Evolutionary conservation across 352 stramenopile genomes (phyloP).

Genomic region (Poterioochromonas sp.): DNA sequence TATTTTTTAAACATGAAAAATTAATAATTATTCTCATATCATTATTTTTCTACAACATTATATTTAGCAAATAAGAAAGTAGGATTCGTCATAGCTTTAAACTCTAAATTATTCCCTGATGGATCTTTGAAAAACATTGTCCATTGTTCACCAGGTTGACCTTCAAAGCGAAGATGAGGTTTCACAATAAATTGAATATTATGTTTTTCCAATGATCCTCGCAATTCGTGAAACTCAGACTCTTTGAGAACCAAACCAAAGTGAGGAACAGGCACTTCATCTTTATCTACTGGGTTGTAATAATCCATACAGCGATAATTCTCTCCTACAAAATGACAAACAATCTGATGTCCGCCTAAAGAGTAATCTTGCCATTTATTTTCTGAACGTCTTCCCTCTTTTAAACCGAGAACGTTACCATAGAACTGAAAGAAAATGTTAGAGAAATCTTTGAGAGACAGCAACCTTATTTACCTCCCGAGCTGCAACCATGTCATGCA

Average conservation of each 20-base stretch:
- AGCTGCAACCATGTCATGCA: slow-evolving; percentile 20
- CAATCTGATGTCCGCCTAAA: slow-evolving; percentile 63
- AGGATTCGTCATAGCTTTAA: slow-evolving; percentile 94
- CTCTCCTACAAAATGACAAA: slow-evolving; percentile 74
- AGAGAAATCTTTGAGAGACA: too few species aligned
- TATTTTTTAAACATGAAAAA: too few species aligned
- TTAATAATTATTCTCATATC: too few species aligned
- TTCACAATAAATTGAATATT: slow-evolving; percentile 87
- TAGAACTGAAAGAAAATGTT: slow-evolving; percentile 28
- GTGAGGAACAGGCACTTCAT: slow-evolving; percentile 93
- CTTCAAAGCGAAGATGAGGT: slow-evolving; percentile 83
- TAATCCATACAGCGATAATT: slow-evolving; percentile 84
- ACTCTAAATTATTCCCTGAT: slow-evolving; percentile 87
- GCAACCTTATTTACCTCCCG: too few species aligned
- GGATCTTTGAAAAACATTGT: slow-evolving; percentile 98
- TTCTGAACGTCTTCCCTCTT: slow-evolving; percentile 23
- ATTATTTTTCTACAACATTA: too few species aligned
- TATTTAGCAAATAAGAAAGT: slow-evolving; percentile 98
- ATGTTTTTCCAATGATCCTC: slow-evolving; percentile 60
- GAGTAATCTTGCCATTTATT: slow-evolving; percentile 77
- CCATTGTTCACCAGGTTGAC: slow-evolving; percentile 88
- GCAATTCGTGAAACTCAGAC: slow-evolving; percentile 78
- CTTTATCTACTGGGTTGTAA: slow-evolving; percentile 90
- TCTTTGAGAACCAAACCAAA: slow-evolving; percentile 82
- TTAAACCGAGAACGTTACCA: slow-evolving; percentile 3